Percentiles rank a stretch among this genome's conserved stretches.
These are phyloP conservation scores for Saccharomyces hybrid DNA, from an alignment of 1,139 yeast genomes.

Conservation along the genomic window DNA sequence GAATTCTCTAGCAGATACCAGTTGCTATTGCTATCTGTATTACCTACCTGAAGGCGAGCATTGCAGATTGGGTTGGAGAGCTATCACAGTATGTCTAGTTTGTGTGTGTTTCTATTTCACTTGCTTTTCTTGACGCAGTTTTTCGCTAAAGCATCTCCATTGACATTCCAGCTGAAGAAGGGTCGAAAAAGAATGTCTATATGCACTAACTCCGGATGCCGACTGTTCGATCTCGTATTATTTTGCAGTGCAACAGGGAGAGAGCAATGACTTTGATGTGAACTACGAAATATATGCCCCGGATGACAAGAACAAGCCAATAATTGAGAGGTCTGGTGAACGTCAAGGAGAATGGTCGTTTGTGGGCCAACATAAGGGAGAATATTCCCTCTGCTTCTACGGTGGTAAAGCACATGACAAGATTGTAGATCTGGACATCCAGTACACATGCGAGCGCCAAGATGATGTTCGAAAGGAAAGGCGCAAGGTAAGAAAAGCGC, in stretches of 20 bases:
- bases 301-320: conserved; percentile 39
- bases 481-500: conserved; percentile 40
- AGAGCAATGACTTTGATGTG: conserved; percentile 60
- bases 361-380: conserved; percentile 64
- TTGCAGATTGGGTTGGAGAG: background rate
- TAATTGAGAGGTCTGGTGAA: conserved; percentile 55
- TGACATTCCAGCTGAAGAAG: conserved; percentile 74
- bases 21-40: background rate
- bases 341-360: conserved; percentile 83
- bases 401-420: conserved; percentile 86
- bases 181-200: conserved; percentile 72
- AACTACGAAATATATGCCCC: conserved; percentile 74
- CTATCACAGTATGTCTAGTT: background rate
- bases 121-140: background rate
- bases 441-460: conserved; percentile 36
- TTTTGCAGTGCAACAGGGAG: conserved; percentile 91
- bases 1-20: background rate
- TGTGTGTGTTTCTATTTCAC: background rate
- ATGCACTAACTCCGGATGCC: conserved; percentile 59
- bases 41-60: background rate
- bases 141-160: conserved; percentile 34
- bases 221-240: conserved; percentile 67
- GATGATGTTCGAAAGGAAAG: conserved; percentile 61
- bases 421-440: conserved; percentile 81
- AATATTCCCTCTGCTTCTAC: conserved; percentile 85